A percentile compares a stretch with the other conserved stretches of the same genome.
Conservation (phyloP, 306 rosid genomes). For the Glycine tomentella region DNA sequence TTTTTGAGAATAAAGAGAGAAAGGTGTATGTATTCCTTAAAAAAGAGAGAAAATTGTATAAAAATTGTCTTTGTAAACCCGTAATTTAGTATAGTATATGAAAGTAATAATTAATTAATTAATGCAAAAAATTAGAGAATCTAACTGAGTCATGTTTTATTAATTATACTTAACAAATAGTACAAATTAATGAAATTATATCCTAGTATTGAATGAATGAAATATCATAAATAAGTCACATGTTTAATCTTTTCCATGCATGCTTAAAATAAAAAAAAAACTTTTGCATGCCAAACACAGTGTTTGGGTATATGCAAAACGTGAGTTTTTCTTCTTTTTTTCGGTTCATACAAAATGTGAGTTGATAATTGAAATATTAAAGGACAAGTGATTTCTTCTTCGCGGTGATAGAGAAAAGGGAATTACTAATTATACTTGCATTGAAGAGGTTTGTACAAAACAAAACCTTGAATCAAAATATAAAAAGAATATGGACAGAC, state of each 20-base stretch:
- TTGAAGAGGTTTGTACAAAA: background rate
- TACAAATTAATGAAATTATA: too few relatives aligned
- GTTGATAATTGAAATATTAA: background rate
- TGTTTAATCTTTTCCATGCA: too few relatives aligned
- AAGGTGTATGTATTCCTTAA: too few relatives aligned
- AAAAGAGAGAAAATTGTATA: too few relatives aligned
- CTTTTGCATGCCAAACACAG: too few relatives aligned
- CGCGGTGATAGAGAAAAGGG: background rate
- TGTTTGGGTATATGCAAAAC: too few relatives aligned
- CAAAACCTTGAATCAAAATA: background rate
- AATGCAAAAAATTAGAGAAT: background rate
- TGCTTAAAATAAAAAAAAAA: too few relatives aligned
- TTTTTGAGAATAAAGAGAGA: too few relatives aligned
- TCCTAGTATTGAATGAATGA: background rate
- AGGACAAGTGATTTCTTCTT: too few relatives aligned
- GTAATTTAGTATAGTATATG: too few relatives aligned
- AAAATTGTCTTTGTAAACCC: too few relatives aligned
- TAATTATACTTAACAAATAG: background rate
- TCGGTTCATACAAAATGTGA: background rate
- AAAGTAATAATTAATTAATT: background rate
- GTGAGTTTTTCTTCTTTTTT: too few relatives aligned
- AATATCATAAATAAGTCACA: background rate
- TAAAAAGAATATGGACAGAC: background rate
- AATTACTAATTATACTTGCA: background rate
- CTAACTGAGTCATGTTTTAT: background rate